Conservation (phyloP, 2,329 filamentous ascomycete species). For the Tolypocladium nubicola region DNA sequence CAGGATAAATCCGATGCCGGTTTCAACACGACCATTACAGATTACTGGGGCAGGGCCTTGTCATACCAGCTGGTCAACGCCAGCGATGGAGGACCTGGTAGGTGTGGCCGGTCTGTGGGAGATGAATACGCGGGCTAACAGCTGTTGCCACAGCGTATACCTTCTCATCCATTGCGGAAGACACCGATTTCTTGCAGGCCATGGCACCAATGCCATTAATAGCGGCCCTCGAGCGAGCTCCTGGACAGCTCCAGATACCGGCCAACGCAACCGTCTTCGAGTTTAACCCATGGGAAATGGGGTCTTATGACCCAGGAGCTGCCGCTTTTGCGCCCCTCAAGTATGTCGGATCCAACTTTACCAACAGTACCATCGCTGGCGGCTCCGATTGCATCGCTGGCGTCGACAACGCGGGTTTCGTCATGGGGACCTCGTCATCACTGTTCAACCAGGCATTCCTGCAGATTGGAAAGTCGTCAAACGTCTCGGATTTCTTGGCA, state of each 20-base stretch:
- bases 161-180: slow-evolving; percentile 53
- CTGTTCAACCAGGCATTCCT: slow-evolving; percentile 75
- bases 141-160: slow-evolving; percentile 44
- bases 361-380: slow-evolving; percentile 44
- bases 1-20: slow-evolving; percentile 45
- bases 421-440: slow-evolving; percentile 78
- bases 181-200: slow-evolving; percentile 50
- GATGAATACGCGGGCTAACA: background rate
- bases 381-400: slow-evolving; percentile 58
- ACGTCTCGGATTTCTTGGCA: slow-evolving; percentile 38
- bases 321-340: slow-evolving; percentile 61
- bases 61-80: slow-evolving; percentile 70
- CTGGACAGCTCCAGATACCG: slow-evolving; percentile 49
- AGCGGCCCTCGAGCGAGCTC: slow-evolving; percentile 56
- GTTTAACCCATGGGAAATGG: slow-evolving; percentile 72
- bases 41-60: slow-evolving; percentile 71
- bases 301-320: slow-evolving; percentile 63
- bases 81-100: slow-evolving; percentile 51
- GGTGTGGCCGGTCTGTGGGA: background rate
- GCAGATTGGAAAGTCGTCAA: slow-evolving; percentile 34
- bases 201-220: slow-evolving; percentile 63
- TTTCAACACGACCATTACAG: slow-evolving; percentile 56
- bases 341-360: slow-evolving; percentile 66
- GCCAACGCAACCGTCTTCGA: slow-evolving; percentile 69
- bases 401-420: slow-evolving; percentile 71